Evolutionary conservation across 148 eudicot species (phyloP), one percentile per base, ranked within the genome.

Genomic region (Rhododendron vialii): DNA sequence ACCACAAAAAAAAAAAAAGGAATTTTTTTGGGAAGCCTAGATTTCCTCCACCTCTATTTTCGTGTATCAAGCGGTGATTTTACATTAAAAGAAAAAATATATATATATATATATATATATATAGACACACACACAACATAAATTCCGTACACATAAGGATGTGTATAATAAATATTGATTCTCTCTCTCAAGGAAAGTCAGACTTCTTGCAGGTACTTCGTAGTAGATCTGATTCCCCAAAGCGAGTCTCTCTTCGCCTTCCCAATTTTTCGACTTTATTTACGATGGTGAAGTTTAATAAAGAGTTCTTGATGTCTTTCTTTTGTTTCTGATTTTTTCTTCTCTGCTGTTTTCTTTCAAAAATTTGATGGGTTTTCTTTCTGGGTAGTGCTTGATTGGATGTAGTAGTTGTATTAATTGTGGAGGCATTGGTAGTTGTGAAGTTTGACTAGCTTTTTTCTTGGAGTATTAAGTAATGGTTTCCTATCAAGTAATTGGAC

Each of bases 201-300:
- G 53, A 65, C 67, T 83, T 28, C 38, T 65, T 65, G 76, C 7
- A 63, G 47, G 38, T 14, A 65, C 59, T 43, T 36, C 53, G 33
- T 47, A 82, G 84, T 47, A 83, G 84, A 83, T 83, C 85, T 69
- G 85, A 83, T 83, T 47, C 78, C 24, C 7, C 47, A 28, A 83
- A 69, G 61, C 48, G 48, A 47, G 63, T 83, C 30, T 83, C 20
- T 43, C 57, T 69, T 24, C 59, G n/a, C 35, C 26, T 55, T 3
- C 33, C 4, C 55, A 5, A 5, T 33, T 26, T 67, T 11, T 22
- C 0, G 7, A 18, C 22, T 53, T 59, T 15, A 1, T 30, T 81
- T 28, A 20, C 14, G 26, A 10, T 82, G n/a, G 2, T 83, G 35
- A 15, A 65, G 71, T 83, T 26, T 67, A 82, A 6, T 9, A 65